Evolutionary conservation across 1,139 yeast genomes (phyloP), one percentile per base, ranked within the genome.

Genomic region (Zygosaccharomyces sapae): DNA sequence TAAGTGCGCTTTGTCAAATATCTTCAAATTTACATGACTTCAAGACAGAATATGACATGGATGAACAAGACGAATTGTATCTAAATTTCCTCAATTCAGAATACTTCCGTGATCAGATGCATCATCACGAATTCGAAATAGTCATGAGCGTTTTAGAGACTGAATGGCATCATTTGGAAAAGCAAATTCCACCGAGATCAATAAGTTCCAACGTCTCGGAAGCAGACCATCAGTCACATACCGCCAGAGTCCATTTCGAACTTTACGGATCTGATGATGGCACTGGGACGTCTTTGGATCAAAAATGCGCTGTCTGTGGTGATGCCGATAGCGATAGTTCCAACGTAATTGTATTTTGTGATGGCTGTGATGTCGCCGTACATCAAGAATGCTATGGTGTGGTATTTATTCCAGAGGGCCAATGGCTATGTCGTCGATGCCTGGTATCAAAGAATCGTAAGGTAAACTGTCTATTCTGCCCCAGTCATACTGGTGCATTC

Each of bases 301-400:
- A 86, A 58, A 76, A 81, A 41, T 92, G 98, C 66, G 94, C 95
- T 0, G 80, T 92, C 2, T 92, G 98, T 65, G 81, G 83, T 56
- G 89, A 81, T 37, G 80, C 84, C 40, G 97, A 89, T 50, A 86
- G 96, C 62, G 94, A 86, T 54, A 80, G 83, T 58, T 74, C 88
- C 34, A 92, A 92, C 63, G 90, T 96, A 0, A 92, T 92, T 54
- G 95, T 92, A 4, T 92, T 87, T 59, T 92, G 98, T 66, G 98
- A 92, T 67, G 96, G 97, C 1, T 92, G 98, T 65, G 88, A 92
- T 60, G 83, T 90, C 37, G 97, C 97, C 0, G 97, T 90, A 1
- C 98, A 92, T 63, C 98, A 92, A 67, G 97, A 92, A 59, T 92
- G 98, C 66, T 92, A 92, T 66, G 98, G 98, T 3, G 88, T 92